Conservation (phyloP, 2,329 filamentous ascomycete genomes). For the Aureobasidium sp. region DNA sequence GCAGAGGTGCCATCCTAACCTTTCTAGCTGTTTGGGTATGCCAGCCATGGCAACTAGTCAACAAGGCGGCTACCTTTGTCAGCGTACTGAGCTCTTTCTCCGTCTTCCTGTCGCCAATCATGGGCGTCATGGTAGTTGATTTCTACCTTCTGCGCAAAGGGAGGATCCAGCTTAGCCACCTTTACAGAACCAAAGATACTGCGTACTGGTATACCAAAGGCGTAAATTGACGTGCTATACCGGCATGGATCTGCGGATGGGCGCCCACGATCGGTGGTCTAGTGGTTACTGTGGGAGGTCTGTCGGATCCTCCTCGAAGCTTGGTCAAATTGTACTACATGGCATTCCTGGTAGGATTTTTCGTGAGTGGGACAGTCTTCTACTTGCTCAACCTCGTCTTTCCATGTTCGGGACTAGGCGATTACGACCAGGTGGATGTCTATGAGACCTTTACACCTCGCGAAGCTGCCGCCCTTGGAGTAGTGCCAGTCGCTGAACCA, state of each 20-base stretch:
- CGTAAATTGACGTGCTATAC: slow-evolving; percentile 35
- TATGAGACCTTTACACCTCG: slow-evolving; percentile 37
- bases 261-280: slow-evolving; percentile 35
- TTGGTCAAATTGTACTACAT: slow-evolving; percentile 40
- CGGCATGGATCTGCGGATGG: slow-evolving; percentile 38
- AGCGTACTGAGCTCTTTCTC: slow-evolving; percentile 34
- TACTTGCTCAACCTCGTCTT: slow-evolving; percentile 29
- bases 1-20: slow-evolving; percentile 21
- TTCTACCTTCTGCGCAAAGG: slow-evolving; percentile 29
- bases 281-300: slow-evolving; percentile 27
- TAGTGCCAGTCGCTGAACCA: slow-evolving; percentile 21
- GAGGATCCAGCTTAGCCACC: slow-evolving; percentile 27
- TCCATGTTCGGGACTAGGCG: slow-evolving; percentile 32
- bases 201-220: slow-evolving; percentile 38
- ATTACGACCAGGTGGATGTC: slow-evolving; percentile 36
- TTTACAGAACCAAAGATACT: slow-evolving; percentile 28
- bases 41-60: slow-evolving; percentile 31
- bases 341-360: slow-evolving; percentile 37
- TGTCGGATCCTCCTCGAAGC: slow-evolving; percentile 26
- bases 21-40: slow-evolving; percentile 28
- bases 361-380: slow-evolving; percentile 11
- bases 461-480: slow-evolving; percentile 34
- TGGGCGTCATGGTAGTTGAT: slow-evolving; percentile 31
- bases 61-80: slow-evolving; percentile 28
- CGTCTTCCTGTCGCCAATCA: slow-evolving; percentile 32